Evolutionary conservation across 1,284 basidiomycete species (phyloP).

Genomic region (Phlebopus sp.): DNA sequence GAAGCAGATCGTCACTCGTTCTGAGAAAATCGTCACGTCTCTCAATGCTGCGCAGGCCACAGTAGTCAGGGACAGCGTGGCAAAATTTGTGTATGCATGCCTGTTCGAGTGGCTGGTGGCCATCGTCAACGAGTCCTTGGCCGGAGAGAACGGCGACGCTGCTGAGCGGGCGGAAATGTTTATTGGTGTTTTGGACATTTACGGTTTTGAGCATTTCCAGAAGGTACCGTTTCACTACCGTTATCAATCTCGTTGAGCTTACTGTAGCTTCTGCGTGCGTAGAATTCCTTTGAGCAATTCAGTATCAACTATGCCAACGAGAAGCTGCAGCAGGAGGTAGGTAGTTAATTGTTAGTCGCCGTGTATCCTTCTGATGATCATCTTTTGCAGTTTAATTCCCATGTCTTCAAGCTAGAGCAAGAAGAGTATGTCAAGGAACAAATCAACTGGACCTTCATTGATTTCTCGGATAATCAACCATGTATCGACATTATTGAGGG

Average conservation of each 20-base stretch:
- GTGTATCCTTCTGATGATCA: slow-evolving; percentile 19
- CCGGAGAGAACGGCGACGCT: slow-evolving; percentile 86
- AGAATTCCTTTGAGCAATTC: slow-evolving; percentile 99
- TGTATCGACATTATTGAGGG: slow-evolving; percentile 99
- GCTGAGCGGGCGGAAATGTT: slow-evolving; percentile 91
- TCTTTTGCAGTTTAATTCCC: slow-evolving; percentile 81
- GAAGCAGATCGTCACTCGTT: slow-evolving; percentile 93
- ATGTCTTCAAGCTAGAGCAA: slow-evolving; percentile 99
- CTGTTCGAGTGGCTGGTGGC: slow-evolving; percentile 99
- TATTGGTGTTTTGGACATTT: slow-evolving; percentile 97
- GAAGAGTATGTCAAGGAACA: slow-evolving; percentile 98
- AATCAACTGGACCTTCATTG: slow-evolving; percentile 99
- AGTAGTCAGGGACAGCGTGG: slow-evolving; percentile 95
- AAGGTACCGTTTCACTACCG: slow-evolving; percentile 49
- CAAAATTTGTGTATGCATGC: slow-evolving; percentile 98
- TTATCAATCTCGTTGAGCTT: neutral
- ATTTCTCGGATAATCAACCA: slow-evolving; percentile 98
- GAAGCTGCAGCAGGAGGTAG: slow-evolving; percentile 92
- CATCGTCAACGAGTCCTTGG: slow-evolving; percentile 94
- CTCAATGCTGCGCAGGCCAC: slow-evolving; percentile 88
- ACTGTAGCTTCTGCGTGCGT: slow-evolving; percentile 8
- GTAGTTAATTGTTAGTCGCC: no score
- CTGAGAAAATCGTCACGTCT: slow-evolving; percentile 92
- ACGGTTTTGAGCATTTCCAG: slow-evolving; percentile 96
- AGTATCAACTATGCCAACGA: slow-evolving; percentile 99